phyloP scores from a whole-genome alignment of 2,329 filamentous ascomycete genomes.

The Pseudogymnoascus verrucosus region DNA sequence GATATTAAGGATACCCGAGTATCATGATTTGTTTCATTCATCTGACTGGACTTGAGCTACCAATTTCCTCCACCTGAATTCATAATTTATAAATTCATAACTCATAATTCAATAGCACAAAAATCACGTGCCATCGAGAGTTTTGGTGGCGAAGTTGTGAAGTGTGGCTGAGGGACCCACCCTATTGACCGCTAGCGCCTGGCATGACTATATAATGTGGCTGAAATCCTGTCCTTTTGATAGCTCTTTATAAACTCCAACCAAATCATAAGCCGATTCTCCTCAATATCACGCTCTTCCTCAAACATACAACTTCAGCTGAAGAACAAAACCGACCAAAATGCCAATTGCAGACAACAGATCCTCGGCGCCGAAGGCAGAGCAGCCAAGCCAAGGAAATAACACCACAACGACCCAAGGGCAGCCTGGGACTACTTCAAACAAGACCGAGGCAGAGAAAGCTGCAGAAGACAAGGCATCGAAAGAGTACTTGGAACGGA shows the following conservation, averaged over 20 bases:
- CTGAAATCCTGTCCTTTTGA: not conserved
- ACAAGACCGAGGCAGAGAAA: not conserved
- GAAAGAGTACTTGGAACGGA: not conserved
- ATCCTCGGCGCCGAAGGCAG: not conserved
- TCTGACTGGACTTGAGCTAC: not conserved
- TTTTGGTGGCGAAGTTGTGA: not conserved
- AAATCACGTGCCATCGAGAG: not conserved
- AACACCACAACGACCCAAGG: not conserved
- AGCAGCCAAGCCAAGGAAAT: not conserved
- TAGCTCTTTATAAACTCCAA: not conserved
- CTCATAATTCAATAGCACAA: not conserved
- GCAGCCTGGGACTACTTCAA: not conserved
- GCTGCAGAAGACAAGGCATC: not conserved
- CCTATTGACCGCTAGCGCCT: not conserved
- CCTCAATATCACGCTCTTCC: not conserved
- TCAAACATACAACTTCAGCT: not conserved
- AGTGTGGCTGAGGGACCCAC: slow-evolving; percentile 3
- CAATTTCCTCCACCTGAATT: not conserved
- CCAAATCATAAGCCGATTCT: not conserved
- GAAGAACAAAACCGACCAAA: not conserved
- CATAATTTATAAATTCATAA: not conserved
- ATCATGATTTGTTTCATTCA: not conserved
- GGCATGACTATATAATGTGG: slow-evolving; percentile 2
- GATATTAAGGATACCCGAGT: slow-evolving; percentile 6
- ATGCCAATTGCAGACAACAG: slow-evolving; percentile 2